Percentiles rank a stretch among this genome's conserved stretches.
phyloP scores from a whole-genome alignment of 306 rosid species.

The Sindora glabra region DNA sequence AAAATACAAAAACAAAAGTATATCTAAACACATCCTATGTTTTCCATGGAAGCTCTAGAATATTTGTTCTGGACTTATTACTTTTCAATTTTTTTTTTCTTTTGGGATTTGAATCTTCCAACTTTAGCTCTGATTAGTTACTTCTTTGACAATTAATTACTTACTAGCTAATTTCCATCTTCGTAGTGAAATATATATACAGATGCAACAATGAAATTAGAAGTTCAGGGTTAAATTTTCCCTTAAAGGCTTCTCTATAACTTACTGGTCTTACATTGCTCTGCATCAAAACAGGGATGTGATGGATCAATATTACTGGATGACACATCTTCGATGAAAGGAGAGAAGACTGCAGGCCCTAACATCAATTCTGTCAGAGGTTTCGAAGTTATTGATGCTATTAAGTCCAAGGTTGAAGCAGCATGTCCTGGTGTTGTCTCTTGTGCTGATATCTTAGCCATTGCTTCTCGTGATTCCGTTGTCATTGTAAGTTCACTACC shows the following conservation, averaged over 20 bases:
- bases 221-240: background rate
- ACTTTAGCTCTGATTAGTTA: too few species aligned
- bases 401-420: slow-evolving; percentile 45
- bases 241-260: background rate
- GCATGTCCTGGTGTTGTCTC: slow-evolving; percentile 63
- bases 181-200: too few species aligned
- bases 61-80: too few species aligned
- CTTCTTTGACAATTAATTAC: too few species aligned
- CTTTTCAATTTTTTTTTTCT: too few species aligned
- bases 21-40: too few species aligned
- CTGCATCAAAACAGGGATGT: slow-evolving; percentile 54
- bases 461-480: slow-evolving; percentile 81
- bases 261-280: background rate
- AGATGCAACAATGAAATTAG: background rate
- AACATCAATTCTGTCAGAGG: slow-evolving; percentile 55
- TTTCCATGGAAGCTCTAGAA: too few species aligned
- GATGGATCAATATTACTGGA: slow-evolving; percentile 74
- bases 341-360: slow-evolving; percentile 69
- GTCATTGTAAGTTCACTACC: slow-evolving; percentile 31
- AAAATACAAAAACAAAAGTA: too few species aligned
- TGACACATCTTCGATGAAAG: slow-evolving; percentile 42
- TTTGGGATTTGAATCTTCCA: too few species aligned
- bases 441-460: slow-evolving; percentile 74
- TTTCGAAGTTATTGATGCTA: slow-evolving; percentile 46
- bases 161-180: too few species aligned